Base-by-base conservation (phyloP, 2,329 filamentous ascomycete species). In the Iodosphaeria phyllophila region DNA sequence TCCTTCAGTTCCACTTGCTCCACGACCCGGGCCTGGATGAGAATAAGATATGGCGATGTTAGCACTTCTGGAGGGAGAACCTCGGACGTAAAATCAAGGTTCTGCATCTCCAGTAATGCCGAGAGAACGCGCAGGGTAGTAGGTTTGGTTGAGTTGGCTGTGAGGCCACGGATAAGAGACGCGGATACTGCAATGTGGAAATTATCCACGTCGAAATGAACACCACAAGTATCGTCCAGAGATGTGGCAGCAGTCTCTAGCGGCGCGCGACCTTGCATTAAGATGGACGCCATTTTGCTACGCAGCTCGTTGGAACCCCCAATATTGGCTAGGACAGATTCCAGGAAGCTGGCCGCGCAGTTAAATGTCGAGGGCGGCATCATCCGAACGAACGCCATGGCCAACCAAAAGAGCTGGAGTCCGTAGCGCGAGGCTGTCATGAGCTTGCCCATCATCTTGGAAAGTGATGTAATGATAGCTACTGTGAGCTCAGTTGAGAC, bases 371-470 rank as follows among this genome's bases (percentile, higher is more conserved):
- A 51, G 5, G 61, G 51, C 4, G 72, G 71, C 10, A 74, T 66
- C 3, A 76, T 57, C 6, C 72, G 60, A 13, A 76, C 54, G 1
- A 77, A 52, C 3, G 70, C 74, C 34, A 76, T 64, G 7, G 69
- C 70, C 17, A 77, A 52, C 72, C 72, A 77, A 41, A 77, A 77
- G 5, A 77, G 52, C 37, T 77, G 72, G 17, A 74, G 48, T 1
- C 71, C 68, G 37, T 77, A 77, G 16, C 72, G 61, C 15, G 72
- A 77, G 7, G 69, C 60, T 3, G 67, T 63, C 5, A 67, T 66
- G 12, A 77, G 54, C 38, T 76, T 75, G 10, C 64, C 56, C 58
- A 76, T 73, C 70, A 77, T 75, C 42, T 74, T 75, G 8, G 71
- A 73, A 22, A 77, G 44, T 3, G 68, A 64, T 3, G 65, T 72